Conservation (phyloP, 2,329 filamentous ascomycete genomes). For the Aureobasidium musti region DNA sequence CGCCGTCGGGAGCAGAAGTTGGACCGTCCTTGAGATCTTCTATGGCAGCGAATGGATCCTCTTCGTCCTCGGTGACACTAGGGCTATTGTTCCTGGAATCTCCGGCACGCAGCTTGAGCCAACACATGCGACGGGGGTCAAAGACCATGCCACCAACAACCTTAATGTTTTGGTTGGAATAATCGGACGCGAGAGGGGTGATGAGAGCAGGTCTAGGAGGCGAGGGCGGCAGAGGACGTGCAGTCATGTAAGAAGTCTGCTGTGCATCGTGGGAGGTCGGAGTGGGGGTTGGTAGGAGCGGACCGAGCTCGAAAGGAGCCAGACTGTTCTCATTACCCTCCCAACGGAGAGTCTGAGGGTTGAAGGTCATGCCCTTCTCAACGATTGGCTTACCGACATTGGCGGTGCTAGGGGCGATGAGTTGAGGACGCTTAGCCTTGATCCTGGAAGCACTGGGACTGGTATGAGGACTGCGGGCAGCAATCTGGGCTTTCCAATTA, state of each 20-base stretch:
- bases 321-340: constrained; percentile 93
- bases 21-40: constrained; percentile 78
- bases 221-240: constrained; percentile 38
- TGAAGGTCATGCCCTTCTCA: constrained; percentile 95
- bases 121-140: constrained; percentile 95
- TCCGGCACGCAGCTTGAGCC: constrained; percentile 70
- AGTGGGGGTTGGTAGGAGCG: constrained; percentile 42
- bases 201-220: constrained; percentile 74
- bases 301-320: constrained; percentile 68
- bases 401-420: constrained; percentile 30
- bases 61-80: constrained; percentile 74
- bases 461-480: constrained; percentile 53
- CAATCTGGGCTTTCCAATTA: constrained; percentile 61
- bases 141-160: constrained; percentile 99
- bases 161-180: constrained; percentile 76
- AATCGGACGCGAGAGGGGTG: constrained; percentile 71
- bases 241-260: constrained; percentile 40
- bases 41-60: constrained; percentile 92
- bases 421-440: constrained; percentile 52
- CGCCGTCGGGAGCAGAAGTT: constrained; percentile 32
- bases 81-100: constrained; percentile 40
- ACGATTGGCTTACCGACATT: constrained; percentile 39
- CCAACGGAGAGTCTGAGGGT: constrained; percentile 83
- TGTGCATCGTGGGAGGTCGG: constrained; percentile 40
- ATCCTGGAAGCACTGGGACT: constrained; percentile 54